phyloP scores from a whole-genome alignment of 2,329 filamentous ascomycete genomes.

The Xylariaceae sp. region DNA sequence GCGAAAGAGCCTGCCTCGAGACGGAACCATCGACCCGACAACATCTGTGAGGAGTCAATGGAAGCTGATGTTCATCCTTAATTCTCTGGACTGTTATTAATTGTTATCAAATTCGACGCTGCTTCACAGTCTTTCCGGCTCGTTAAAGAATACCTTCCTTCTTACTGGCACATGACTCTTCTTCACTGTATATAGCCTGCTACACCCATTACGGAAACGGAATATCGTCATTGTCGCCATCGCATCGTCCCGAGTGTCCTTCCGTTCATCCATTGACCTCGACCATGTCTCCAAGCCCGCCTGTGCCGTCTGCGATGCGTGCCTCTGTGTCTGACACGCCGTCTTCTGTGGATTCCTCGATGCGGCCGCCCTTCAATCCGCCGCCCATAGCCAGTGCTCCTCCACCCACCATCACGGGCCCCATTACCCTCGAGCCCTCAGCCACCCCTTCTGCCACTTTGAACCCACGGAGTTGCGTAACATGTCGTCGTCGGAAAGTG shows the following conservation, averaged over 20 bases:
- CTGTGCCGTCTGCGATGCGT: conserved; percentile 6
- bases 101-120: too few relatives aligned
- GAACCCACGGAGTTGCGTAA: conserved; percentile 42
- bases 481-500: conserved; percentile 55
- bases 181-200: too few relatives aligned
- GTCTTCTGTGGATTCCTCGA: conserved; percentile 14
- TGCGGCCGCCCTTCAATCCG: conserved; percentile 8
- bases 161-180: too few relatives aligned
- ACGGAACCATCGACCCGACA: neutral
- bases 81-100: too few relatives aligned
- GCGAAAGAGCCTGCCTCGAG: neutral
- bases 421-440: conserved; percentile 31
- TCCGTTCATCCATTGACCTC: too few relatives aligned
- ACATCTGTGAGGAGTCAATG: neutral
- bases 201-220: too few relatives aligned
- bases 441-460: conserved; percentile 29
- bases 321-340: conserved; percentile 9
- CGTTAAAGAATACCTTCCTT: too few relatives aligned
- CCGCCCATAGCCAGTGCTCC: conserved; percentile 2
- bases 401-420: conserved; percentile 24
- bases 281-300: neutral
- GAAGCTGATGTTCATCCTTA: too few relatives aligned
- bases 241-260: neutral
- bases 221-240: neutral
- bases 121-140: too few relatives aligned